Evolutionary conservation across 768 basidiomycete species (phyloP).

Genomic region (Pulveroboletus ravenelii): DNA sequence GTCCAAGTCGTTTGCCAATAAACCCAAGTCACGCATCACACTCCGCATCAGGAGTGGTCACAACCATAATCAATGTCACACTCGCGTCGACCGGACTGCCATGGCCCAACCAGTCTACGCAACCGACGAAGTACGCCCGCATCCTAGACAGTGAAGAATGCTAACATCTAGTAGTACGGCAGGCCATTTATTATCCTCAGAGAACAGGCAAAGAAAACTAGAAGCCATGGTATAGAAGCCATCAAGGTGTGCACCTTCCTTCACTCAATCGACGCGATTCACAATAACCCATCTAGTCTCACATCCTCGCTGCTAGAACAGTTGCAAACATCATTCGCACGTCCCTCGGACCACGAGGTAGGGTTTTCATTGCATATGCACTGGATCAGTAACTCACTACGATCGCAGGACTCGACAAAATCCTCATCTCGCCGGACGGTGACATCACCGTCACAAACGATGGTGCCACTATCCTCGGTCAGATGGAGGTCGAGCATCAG

Average conservation of each 20-base stretch:
- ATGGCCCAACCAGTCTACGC: slow-evolving; percentile 59
- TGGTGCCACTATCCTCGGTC: slow-evolving; percentile 94
- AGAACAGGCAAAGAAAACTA: slow-evolving; percentile 89
- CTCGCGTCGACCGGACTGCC: slow-evolving; percentile 2
- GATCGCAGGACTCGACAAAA: slow-evolving; percentile 84
- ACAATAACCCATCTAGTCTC: slow-evolving; percentile 49
- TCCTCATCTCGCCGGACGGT: slow-evolving; percentile 92
- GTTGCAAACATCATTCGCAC: slow-evolving; percentile 94
- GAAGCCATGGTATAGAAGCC: slow-evolving; percentile 88
- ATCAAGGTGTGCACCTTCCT: slow-evolving; percentile 65
- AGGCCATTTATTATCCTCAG: slow-evolving; percentile 97
- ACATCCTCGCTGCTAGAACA: slow-evolving; percentile 92
- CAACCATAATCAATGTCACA: slow-evolving; percentile 26
- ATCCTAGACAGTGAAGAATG: neutral
- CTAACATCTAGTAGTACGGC: slow-evolving; percentile 59
- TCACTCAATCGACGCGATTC: neutral
- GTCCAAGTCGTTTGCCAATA: slow-evolving; percentile 11
- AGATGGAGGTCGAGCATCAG: slow-evolving; percentile 99
- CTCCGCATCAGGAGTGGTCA: slow-evolving; percentile 23
- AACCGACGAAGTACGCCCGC: slow-evolving; percentile 69
- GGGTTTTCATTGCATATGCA: slow-evolving; percentile 11
- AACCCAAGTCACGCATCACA: slow-evolving; percentile 28
- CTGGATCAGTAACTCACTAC: slow-evolving; percentile 11
- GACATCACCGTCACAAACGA: slow-evolving; percentile 99
- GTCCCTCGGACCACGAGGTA: slow-evolving; percentile 91